Evolutionary conservation across 306 rosid species (phyloP), one percentile per base, ranked within the genome.

Genomic region (Hylodesmum podocarpum): DNA sequence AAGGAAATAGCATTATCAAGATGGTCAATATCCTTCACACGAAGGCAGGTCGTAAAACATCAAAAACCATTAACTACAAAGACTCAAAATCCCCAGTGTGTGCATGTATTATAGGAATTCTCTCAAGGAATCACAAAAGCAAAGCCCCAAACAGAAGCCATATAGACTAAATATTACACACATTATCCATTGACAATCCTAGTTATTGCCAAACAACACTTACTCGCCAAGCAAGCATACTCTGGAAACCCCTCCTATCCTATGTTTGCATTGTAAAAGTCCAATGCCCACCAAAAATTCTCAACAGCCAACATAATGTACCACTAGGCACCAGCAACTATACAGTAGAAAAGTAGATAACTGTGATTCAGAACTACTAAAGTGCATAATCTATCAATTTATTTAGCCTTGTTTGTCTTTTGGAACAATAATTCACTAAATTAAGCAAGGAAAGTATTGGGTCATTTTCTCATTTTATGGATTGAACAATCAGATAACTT

Each of bases 11-110:
- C 36, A 61, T 8, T 70, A 63, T 40, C 36, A n/a, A 34, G 55
- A 70, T 16, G 75, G 75, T 5, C 40, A 47, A 57, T 67, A 66
- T 53, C 77, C 41, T 73, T 72, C 39, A 66, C 22, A 78, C 5
- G 15, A 47, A 28, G 22, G 33, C 16, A 36, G 24, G 8, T 36
- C 25, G 51, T 19, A 62, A 69, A 77, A 77, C 39, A 44, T 55
- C 33, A 43, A 15, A 58, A 29, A 34, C 13, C 25, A 46, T 51
- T 55, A 57, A 58, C 37, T 44, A 82, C 66, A 75, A 68, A 67
- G 63, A 70, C 51, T 61, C 44, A 11, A 46, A 54, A 66, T 66
- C 62, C 67, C 61, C 62, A 14, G 4, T 7, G 4, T 7, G 11
- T 22, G 65, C 44, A 44, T 50, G 22, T 16, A 36, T 14, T 19